Percentiles rank a stretch among this genome's conserved stretches.
Conservation (phyloP, 371 early-diverging fungal species). For the Blyttiomyces sp. region DNA sequence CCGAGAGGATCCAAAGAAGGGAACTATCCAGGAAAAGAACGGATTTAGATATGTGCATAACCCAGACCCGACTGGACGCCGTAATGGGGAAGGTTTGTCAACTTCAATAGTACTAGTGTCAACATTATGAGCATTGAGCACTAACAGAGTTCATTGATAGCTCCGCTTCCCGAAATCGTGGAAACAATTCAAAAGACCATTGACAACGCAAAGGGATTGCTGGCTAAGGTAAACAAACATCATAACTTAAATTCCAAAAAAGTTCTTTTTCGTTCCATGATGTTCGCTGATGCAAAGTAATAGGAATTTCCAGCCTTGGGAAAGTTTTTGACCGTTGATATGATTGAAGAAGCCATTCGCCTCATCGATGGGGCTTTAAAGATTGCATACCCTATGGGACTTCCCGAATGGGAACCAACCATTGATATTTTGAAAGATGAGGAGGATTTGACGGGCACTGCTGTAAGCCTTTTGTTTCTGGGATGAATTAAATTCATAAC, state of each 20-base stretch:
- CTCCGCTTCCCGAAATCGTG: conserved; percentile 28
- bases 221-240: conserved; percentile 17
- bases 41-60: conserved; percentile 25
- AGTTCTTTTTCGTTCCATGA: too few species aligned
- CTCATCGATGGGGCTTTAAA: conserved; percentile 41
- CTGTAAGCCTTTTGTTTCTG: conserved; percentile 12
- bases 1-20: conserved; percentile 16
- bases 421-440: conserved; percentile 39
- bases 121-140: not conserved
- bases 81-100: conserved; percentile 41
- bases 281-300: not conserved
- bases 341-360: conserved; percentile 32
- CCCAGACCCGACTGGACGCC: conserved; percentile 51
- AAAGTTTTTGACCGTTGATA: conserved; percentile 22
- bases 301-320: conserved; percentile 31
- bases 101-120: not conserved
- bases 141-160: conserved; percentile 13
- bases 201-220: conserved; percentile 26
- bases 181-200: conserved; percentile 29
- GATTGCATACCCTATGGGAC: conserved; percentile 51
- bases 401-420: conserved; percentile 51
- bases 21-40: conserved; percentile 13
- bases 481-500: not conserved
- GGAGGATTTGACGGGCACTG: conserved; percentile 47
- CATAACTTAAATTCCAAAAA: not conserved